Base-by-base conservation (phyloP, 305 asterid species). In the Lippia alba region DNA sequence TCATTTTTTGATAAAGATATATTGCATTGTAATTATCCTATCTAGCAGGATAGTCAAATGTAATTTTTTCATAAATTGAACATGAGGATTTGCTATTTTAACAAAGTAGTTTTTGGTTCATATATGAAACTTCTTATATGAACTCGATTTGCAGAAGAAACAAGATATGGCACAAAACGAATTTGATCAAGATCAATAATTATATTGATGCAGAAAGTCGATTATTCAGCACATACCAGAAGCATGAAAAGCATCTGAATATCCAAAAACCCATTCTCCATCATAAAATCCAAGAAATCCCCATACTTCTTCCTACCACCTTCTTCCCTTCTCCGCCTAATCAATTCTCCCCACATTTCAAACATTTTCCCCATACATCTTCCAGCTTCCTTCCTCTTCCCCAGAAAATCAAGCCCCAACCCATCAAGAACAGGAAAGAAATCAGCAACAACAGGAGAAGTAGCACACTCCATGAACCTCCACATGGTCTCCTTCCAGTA, bases 401-500 rank as follows among this genome's bases (percentile, higher is more conserved):
- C 61, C 36, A 33, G 53, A 46, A 70, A 61, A 57, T 76, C 76
- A 50, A 80, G 53, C 45, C 70, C 63, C 48, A 79, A 39, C 51
- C 80, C 78, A 10, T 69, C 79, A 60, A 80, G 66, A 0, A 33
- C 7, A 4, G 84, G 81, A 64, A 63, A 76, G 34, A 80, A 69
- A 72, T 80, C 84, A 40, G 77, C 76, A 44, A 80, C 10, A 44
- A 76, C 51, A 20, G 84, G 84, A 59, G 77, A 76, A 12, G 81
- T 76, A 17, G 74, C 67, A 48, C 55, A 61, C 69, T 74, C 73
- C 80, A 74, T 71, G 58, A 79, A 75, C 63, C 71, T 79, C 83
- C 80, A 74, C 12, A 74, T 4, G 12, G 34, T 56, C 15, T 34
- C 72, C 56, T 73, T 79, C 83, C 74, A 54, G 14, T 64, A 64